Conservation (phyloP, 2,329 filamentous ascomycete species). For the Colletotrichum sp. region DNA sequence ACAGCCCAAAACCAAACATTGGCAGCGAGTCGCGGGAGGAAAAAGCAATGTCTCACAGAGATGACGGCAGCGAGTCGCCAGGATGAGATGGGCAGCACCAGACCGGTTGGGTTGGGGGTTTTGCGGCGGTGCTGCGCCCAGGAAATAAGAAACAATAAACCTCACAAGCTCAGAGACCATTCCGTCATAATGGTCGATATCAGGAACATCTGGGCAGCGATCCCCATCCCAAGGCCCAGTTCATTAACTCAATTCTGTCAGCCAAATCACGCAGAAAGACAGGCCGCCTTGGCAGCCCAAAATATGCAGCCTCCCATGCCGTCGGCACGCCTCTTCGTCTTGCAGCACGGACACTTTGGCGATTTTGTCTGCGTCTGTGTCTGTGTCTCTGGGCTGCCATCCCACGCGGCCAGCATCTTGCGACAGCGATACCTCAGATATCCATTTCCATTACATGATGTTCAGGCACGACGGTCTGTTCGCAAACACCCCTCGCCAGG, state of each 20-base stretch:
- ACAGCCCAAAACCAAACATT: neutral
- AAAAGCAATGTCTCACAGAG: neutral
- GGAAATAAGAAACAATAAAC: neutral
- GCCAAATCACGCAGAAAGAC: neutral
- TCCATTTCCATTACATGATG: neutral
- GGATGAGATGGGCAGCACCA: neutral
- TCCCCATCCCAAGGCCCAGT: neutral
- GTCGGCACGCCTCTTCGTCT: neutral
- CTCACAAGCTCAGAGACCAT: neutral
- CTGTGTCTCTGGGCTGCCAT: neutral
- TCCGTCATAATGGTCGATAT: neutral
- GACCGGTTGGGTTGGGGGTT: neutral
- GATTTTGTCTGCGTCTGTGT: neutral
- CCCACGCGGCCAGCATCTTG: neutral
- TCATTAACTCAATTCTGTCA: neutral
- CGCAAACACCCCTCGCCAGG: neutral
- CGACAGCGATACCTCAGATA: neutral
- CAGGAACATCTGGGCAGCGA: slow-evolving; percentile 7
- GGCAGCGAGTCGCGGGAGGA: neutral
- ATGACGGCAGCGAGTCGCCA: neutral
- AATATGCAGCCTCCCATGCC: neutral
- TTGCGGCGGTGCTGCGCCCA: neutral
- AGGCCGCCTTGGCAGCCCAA: neutral
- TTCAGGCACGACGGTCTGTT: neutral
- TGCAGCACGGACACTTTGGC: neutral